Evolutionary conservation across 768 basidiomycete genomes (phyloP), one percentile per base, ranked within the genome.

Genomic region (Rhodotorula kratochvilovae): DNA sequence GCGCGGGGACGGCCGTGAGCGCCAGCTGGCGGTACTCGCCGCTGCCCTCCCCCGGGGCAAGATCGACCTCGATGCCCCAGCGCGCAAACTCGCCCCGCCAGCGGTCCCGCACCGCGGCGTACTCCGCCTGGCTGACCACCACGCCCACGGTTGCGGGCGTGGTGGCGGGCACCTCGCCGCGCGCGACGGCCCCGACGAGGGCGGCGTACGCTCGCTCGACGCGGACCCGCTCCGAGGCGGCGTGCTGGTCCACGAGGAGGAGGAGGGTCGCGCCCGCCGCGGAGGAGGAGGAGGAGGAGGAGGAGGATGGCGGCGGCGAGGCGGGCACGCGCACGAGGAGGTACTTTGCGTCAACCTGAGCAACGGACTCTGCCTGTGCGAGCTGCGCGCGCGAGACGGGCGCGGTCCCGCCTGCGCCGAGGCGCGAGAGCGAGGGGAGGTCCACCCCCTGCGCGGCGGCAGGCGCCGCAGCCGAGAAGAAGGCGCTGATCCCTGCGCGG

Each of bases 201-300:
- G 87, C 86, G 72, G 83, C 84, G 75, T 95, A 83, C 79, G 91
- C 89, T 36, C 82, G 81, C 81, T 99, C 96, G 68, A 98, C 91
- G 31, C 94, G 87, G 56, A 97, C 83, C 31, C 96, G 87, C 81
- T 99, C 96, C 78, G 96, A 92, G n/a, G 94, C 95, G 21, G 96
- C 96, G 79, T 99, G 96, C 80, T 99, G 96, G 82, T 99, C 96
- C 58, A 99, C 84, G 62, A 98, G 84, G 43, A 95, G 83, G 42
- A 98, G 84, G 3, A 81, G 78, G 64, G 57, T 50, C 50, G 7
- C 0, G 10, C 23, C 23, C 48, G 48, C 3, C 23, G 23, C 48
- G 48, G 23, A 2, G 8, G 48, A 17, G 45, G 4, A 2, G 7
- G 46, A 48, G 23, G 46, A 25, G 21, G 48, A 3, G 67, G 39